Conservation (phyloP, 202 grass and related monocot species). For the Schoenoplectus triqueter region DNA sequence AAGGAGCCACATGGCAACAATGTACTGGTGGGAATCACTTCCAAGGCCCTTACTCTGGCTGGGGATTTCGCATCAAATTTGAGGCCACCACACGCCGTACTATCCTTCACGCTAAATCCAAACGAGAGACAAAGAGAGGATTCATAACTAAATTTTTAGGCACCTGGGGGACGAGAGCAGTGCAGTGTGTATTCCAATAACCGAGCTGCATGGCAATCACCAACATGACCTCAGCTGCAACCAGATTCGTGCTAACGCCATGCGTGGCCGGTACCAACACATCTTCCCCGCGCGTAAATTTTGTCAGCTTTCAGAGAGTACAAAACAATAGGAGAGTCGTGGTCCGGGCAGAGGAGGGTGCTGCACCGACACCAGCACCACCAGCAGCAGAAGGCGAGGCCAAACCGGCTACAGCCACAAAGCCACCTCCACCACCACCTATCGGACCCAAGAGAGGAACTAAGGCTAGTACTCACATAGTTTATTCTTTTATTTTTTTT, state of each 20-base stretch:
- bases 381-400: constrained; percentile 40
- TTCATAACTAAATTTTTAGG: neutral
- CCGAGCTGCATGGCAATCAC: constrained; percentile 73
- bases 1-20: constrained; percentile 55
- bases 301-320: constrained; percentile 40
- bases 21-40: constrained; percentile 49
- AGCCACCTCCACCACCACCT: constrained; percentile 71
- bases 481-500: neutral
- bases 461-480: constrained; percentile 48
- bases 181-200: neutral
- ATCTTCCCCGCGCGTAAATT: constrained; percentile 46
- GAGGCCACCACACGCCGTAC: constrained; percentile 45
- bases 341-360: constrained; percentile 61
- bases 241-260: constrained; percentile 62
- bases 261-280: constrained; percentile 39
- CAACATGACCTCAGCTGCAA: constrained; percentile 70
- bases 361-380: constrained; percentile 28
- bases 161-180: constrained; percentile 2
- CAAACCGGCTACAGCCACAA: constrained; percentile 46
- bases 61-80: constrained; percentile 50
- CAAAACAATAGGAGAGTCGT: constrained; percentile 49
- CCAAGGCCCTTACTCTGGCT: constrained; percentile 18
- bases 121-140: constrained; percentile 17
- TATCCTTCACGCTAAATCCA: constrained; percentile 29
- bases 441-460: constrained; percentile 85